Evolutionary conservation across 495 filamentous ascomycete species (phyloP).

Genomic region (Achaetomiella virescens): DNA sequence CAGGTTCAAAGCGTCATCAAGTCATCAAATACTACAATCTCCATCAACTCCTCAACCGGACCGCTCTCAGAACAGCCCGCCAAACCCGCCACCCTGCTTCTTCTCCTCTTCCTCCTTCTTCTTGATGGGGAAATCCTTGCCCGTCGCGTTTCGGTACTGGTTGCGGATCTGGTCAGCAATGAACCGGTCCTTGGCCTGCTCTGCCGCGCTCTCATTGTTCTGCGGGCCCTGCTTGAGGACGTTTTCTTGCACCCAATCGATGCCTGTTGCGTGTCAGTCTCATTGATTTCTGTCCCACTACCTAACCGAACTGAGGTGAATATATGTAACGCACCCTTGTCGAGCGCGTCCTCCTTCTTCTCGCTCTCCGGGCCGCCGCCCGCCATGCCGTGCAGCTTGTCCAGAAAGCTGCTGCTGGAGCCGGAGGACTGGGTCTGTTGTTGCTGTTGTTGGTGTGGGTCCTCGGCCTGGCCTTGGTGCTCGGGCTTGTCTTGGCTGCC

Average conservation of each 20-base stretch:
- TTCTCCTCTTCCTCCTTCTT: slow-evolving; percentile 44
- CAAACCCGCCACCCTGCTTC: background rate
- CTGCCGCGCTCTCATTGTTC: slow-evolving; percentile 61
- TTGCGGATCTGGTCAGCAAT: slow-evolving; percentile 57
- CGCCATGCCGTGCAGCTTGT: slow-evolving; percentile 53
- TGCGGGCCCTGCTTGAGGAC: slow-evolving; percentile 59
- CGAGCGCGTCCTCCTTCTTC: slow-evolving; percentile 62
- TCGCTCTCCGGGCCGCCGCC: slow-evolving; percentile 61
- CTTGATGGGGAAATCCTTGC: slow-evolving; percentile 56
- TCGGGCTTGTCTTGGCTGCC: slow-evolving; percentile 8
- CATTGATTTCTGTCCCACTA: background rate
- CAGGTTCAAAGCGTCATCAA: too few species aligned
- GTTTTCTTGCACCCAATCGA: slow-evolving; percentile 64
- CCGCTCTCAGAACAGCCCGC: background rate
- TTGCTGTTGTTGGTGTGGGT: slow-evolving; percentile 15
- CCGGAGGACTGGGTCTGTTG: slow-evolving; percentile 16
- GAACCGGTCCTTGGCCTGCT: slow-evolving; percentile 70
- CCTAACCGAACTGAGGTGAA: background rate
- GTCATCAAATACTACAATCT: too few species aligned
- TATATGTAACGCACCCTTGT: slow-evolving; percentile 47
- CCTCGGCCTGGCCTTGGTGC: slow-evolving; percentile 15
- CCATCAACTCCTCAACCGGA: background rate
- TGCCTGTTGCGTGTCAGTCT: slow-evolving; percentile 33
- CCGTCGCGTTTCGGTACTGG: slow-evolving; percentile 55
- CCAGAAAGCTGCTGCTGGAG: slow-evolving; percentile 36